A percentile compares a stretch with the other conserved stretches of the same genome.
phyloP scores from a whole-genome alignment of 2,329 filamentous ascomycete genomes.

The Lasiodiplodia sp. region DNA sequence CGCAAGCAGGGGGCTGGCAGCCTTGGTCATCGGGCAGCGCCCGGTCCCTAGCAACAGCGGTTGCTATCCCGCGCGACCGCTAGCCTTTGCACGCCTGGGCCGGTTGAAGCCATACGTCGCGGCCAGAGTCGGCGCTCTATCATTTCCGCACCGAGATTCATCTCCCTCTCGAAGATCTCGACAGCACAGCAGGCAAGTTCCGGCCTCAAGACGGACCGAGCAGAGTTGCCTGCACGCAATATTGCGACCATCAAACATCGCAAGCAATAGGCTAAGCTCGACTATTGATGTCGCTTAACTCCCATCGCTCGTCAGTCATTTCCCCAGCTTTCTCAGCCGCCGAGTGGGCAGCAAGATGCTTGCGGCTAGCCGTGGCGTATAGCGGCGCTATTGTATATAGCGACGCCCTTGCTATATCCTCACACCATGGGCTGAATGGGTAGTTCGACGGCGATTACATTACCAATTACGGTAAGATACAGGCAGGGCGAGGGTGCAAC shows the following conservation, averaged over 20 bases:
- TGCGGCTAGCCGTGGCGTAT: neutral
- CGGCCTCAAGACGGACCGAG: slow-evolving; percentile 15
- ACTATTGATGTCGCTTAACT: neutral
- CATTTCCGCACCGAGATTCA: slow-evolving; percentile 21
- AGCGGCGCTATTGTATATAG: slow-evolving; percentile 3
- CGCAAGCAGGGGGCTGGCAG: neutral
- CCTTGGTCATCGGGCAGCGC: slow-evolving; percentile 11
- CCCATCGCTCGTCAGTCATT: neutral
- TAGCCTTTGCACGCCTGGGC: neutral
- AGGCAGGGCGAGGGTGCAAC: neutral
- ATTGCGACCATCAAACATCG: neutral
- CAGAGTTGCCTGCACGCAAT: neutral
- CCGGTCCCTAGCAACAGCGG: neutral
- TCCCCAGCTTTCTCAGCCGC: neutral
- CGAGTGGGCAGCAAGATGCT: neutral
- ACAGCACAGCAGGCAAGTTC: slow-evolving; percentile 15
- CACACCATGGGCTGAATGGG: neutral
- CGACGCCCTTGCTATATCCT: neutral
- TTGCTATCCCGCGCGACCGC: neutral
- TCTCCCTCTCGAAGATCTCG: slow-evolving; percentile 19
- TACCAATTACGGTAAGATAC: slow-evolving; percentile 23
- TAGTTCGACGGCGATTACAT: slow-evolving; percentile 19
- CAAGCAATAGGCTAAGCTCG: neutral
- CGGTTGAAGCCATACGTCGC: neutral
- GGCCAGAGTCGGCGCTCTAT: neutral